Conservation (phyloP, 208 protist genomes). For the Angomonas ambiguus region DNA sequence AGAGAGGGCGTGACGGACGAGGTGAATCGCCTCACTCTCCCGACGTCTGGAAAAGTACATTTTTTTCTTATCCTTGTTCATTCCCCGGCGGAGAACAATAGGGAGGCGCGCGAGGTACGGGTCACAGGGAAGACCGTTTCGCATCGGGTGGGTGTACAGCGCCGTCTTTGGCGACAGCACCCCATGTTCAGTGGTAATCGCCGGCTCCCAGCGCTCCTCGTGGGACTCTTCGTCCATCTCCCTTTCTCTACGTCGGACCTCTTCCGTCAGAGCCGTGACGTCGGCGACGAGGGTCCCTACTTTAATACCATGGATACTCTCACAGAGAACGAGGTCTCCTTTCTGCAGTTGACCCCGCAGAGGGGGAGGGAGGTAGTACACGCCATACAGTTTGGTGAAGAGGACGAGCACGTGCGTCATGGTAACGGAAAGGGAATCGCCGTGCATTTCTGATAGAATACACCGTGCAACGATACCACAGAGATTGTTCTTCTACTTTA, state of each 20-base stretch:
- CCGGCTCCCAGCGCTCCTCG: too few relatives aligned
- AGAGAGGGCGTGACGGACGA: slow-evolving; percentile 33
- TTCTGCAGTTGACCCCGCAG: slow-evolving; percentile 30
- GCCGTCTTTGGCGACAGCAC: not conserved
- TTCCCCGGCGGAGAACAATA: slow-evolving; percentile 49
- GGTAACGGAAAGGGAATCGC: too few relatives aligned
- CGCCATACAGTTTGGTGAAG: slow-evolving; percentile 51
- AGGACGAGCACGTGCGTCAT: slow-evolving; percentile 46
- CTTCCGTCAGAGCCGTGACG: slow-evolving; percentile 27
- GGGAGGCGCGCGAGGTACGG: slow-evolving; percentile 48
- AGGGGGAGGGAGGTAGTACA: slow-evolving; percentile 48
- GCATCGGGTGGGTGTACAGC: too few relatives aligned
- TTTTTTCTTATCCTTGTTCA: slow-evolving; percentile 77
- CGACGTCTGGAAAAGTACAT: slow-evolving; percentile 64
- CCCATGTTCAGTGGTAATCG: not conserved
- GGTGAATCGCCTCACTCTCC: slow-evolving; percentile 49
- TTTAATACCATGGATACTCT: slow-evolving; percentile 43
- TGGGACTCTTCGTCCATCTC: too few relatives aligned
- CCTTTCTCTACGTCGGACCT: slow-evolving; percentile 8
- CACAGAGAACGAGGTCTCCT: slow-evolving; percentile 64
- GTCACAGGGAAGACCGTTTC: slow-evolving; percentile 19
- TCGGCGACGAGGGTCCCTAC: slow-evolving; percentile 53
- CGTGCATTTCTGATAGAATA: too few relatives aligned
- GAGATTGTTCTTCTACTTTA: too few relatives aligned
- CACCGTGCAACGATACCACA: too few relatives aligned